Evolutionary conservation across 176 grass and related monocot species (phyloP), one percentile per base, ranked within the genome.

Genomic region (Avena atlantica): DNA sequence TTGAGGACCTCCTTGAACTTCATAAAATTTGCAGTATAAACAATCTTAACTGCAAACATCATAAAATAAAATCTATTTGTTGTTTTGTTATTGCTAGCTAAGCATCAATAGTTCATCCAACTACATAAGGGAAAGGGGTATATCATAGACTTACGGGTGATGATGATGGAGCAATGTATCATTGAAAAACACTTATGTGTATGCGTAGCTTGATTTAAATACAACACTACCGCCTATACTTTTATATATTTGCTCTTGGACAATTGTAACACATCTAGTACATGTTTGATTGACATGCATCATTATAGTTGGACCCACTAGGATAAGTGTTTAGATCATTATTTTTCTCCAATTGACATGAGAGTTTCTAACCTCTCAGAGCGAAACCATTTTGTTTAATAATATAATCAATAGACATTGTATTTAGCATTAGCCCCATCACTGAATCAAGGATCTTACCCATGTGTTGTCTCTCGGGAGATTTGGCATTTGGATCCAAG

Each of bases 111-210:
- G 7, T 78, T 68, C 20, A 77, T 89, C n/a, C 44, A 78, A 71
- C 64, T 58, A 67, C 48, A 74, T 74, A 74, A 25, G 19, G 47
- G 56, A 42, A 13, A 55, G 10, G 20, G 12, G 19, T 71, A 61
- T 42, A 47, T 76, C 29, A 40, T 58, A 81, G 62, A 50, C 19
- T 57, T 47, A 21, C 15, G 11, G 47, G 48, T 59, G 11, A 67
- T 69, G 34, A 21, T 80, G 64, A 57, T 48, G 71, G 42, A 75
- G 42, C 70, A 82, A 74, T 19, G 24, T 77, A 25, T 58, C 84
- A 44, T 14, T 48, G 34, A 19, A 67, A 85, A 78, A 5, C 78
- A 78, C 19, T 45, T 85, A 34, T 34, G 31, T 34, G 9, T 72
- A 72, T 47, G 40, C 13, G 17, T 57, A 34, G 50, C 74, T 77